phyloP scores from a whole-genome alignment of 2,329 filamentous ascomycete genomes.

The Trichoderma brevicompactum region DNA sequence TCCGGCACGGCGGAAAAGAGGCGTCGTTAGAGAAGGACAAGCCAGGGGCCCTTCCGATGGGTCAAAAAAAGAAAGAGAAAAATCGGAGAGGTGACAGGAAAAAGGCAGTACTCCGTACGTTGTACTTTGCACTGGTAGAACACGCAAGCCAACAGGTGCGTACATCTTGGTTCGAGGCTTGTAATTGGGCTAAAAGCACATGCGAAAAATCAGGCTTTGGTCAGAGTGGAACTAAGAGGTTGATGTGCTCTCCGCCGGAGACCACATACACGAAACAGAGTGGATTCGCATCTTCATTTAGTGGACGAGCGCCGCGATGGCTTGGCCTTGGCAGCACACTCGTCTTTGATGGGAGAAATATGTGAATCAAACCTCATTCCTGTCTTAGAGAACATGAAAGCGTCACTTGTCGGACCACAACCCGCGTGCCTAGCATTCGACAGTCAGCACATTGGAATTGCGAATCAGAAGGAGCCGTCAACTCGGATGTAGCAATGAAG shows the following conservation, averaged over 20 bases:
- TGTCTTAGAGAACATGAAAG: not conserved
- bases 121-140: not conserved
- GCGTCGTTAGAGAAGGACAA: constrained; percentile 25
- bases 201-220: constrained; percentile 12
- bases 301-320: constrained; percentile 18
- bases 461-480: not conserved
- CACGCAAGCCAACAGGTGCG: not conserved
- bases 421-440: not conserved
- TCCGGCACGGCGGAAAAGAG: constrained; percentile 35
- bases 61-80: constrained; percentile 4
- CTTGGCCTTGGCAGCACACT: constrained; percentile 13
- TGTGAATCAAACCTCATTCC: constrained; percentile 14
- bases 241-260: constrained; percentile 15
- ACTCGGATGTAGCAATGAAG: not conserved
- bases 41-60: constrained; percentile 18
- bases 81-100: not conserved
- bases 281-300: constrained; percentile 22
- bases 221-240: constrained; percentile 1
- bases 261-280: constrained; percentile 27
- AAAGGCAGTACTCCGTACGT: not conserved
- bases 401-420: constrained; percentile 4
- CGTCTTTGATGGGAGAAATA: not conserved
- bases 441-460: not conserved
- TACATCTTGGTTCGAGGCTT: not conserved
- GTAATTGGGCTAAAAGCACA: constrained; percentile 7